Evolutionary conservation across 23 red algal species (phyloP), one percentile per base, ranked within the genome.

Genomic region (Gracilariopsis chorda): DNA sequence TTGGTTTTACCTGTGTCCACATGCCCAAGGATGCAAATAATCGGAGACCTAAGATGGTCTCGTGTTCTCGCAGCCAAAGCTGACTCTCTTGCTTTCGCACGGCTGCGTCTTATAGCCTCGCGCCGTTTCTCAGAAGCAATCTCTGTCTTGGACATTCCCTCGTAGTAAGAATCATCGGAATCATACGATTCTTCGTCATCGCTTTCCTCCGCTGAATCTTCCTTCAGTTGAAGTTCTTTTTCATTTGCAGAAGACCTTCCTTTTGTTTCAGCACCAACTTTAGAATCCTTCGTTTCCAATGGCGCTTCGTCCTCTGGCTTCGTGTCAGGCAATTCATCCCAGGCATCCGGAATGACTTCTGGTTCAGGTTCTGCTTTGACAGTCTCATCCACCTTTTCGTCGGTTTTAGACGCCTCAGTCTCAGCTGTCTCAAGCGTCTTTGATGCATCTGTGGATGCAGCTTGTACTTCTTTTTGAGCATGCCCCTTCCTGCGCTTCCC

Each of bases 1-100:
- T 99, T 99, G 5, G 97, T 99, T 78, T 99, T 99, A 25, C 97
- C 97, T 27, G 97, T 99, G 57, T 99, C 97, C 7, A 99, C 97
- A 86, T 99, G 97, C 51, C 97, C 97, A 12, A 99, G 70, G 53
- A 99, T 99, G 71, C 97, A 99, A 82, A 99, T 94, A 6, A 99
- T 75, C 16, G 97, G 97, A 45, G 97, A 95, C 21, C 97, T 89
- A 82, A 99, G 85, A 63, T 86, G 77, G 17, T 96, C 93, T 1
- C 87, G 57, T 24, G 80, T 71, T 13, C 86, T 47, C 10, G 84
- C 43, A 25, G 77, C 40, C 61, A 77, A 40, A 3, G 74, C 85
- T n/a, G 48, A 49, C 19, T 56, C 65, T 45, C 68, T 68, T 69
- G 44, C 60, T 27, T 78, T 79, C 7, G 63, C 46, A 64, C 87